A percentile compares a stretch with the other conserved stretches of the same genome.
These are phyloP conservation scores for Lycium ferocissimum DNA, from an alignment of 257 asterid species.

Conservation along the genomic window DNA sequence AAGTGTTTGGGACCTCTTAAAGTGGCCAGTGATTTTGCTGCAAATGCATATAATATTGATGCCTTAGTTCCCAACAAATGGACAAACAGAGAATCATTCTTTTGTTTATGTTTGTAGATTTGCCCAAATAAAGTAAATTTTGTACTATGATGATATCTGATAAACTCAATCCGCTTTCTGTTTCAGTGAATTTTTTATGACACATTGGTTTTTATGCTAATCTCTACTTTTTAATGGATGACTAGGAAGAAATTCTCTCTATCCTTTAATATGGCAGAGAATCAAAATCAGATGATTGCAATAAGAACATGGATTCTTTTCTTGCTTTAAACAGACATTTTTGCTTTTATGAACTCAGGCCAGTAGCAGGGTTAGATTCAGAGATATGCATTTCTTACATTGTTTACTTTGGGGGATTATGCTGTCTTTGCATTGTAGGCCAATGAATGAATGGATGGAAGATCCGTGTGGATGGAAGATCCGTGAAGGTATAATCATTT, in stretches of 20 bases:
- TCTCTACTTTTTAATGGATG: neutral
- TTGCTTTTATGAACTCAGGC: constrained; percentile 44
- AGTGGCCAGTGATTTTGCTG: constrained; percentile 28
- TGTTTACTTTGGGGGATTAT: constrained; percentile 43
- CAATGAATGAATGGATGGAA: constrained; percentile 25
- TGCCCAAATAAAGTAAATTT: neutral
- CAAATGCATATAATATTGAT: constrained; percentile 15
- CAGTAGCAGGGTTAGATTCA: constrained; percentile 52
- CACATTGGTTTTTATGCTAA: neutral
- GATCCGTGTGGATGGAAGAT: constrained; percentile 32
- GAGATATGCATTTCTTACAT: constrained; percentile 36
- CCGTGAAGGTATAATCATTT: constrained; percentile 36
- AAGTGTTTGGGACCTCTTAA: constrained; percentile 52
- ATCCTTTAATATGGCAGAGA: constrained; percentile 21
- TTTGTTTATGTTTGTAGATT: constrained; percentile 27
- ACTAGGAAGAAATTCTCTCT: neutral
- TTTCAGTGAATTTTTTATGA: neutral
- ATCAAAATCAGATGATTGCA: constrained; percentile 28
- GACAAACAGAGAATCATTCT: constrained; percentile 34
- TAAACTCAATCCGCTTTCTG: neutral
- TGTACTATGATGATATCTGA: constrained; percentile 14
- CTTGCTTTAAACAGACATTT: constrained; percentile 28
- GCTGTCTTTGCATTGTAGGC: constrained; percentile 49
- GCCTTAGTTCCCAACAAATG: constrained; percentile 29
- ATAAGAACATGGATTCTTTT: constrained; percentile 12